Conservation (phyloP, 75 land plant species). For the Pseudotsuga menziesii region DNA sequence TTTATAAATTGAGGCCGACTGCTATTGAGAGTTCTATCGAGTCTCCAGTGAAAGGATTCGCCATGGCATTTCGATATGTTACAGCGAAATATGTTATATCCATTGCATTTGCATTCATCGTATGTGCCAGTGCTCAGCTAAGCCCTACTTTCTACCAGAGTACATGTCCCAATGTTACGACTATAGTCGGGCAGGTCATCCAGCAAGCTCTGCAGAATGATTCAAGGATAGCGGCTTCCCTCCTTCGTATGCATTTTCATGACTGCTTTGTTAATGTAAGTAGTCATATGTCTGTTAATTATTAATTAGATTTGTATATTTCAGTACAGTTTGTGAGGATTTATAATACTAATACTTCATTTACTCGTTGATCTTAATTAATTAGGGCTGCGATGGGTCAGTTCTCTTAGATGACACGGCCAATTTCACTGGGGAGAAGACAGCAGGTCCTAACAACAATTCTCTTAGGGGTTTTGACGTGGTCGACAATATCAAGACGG, state of each 20-base stretch:
- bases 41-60: no score
- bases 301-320: no score
- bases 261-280: conserved; percentile 64
- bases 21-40: no score
- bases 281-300: background rate
- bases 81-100: no score
- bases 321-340: no score
- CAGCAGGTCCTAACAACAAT: conserved; percentile 16
- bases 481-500: conserved; percentile 18
- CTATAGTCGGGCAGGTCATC: conserved; percentile 19
- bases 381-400: conserved; percentile 19
- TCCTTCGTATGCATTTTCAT: conserved; percentile 57
- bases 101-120: background rate
- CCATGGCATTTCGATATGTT: no score
- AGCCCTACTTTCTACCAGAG: conserved; percentile 23
- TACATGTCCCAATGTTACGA: conserved; percentile 38
- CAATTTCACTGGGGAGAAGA: conserved; percentile 3
- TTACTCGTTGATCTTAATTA: no score
- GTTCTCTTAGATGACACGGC: conserved; percentile 12
- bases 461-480: conserved; percentile 27
- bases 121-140: conserved; percentile 21
- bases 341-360: no score
- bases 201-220: conserved; percentile 26
- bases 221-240: conserved; percentile 33
- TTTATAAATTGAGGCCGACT: no score